A percentile compares a stretch with the other conserved stretches of the same genome.
Conservation (phyloP, 352 stramenopile species). For the Phytopythium montanum region DNA sequence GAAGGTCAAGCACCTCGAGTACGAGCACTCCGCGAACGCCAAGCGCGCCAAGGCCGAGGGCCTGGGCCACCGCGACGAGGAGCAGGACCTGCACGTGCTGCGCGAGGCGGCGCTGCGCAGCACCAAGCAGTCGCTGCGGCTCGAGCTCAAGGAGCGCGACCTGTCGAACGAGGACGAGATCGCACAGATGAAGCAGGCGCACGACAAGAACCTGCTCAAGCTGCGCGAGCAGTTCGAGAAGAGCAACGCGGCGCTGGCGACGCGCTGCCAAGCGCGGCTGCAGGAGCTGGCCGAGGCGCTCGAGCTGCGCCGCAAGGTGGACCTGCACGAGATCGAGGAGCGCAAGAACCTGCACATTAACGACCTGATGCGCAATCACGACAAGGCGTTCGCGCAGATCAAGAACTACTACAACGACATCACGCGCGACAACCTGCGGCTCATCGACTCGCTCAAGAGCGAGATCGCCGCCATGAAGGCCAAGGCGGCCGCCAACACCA, state of each 20-base stretch:
- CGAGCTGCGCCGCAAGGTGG: slow-evolving; percentile 89
- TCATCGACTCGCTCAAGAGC: slow-evolving; percentile 92
- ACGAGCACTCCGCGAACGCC: slow-evolving; percentile 93
- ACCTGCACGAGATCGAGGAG: slow-evolving; percentile 93
- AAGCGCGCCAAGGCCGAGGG: slow-evolving; percentile 79
- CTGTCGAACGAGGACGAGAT: slow-evolving; percentile 88
- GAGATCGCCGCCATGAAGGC: slow-evolving; percentile 93
- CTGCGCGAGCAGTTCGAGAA: slow-evolving; percentile 89
- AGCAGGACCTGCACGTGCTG: slow-evolving; percentile 66
- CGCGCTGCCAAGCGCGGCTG: slow-evolving; percentile 67
- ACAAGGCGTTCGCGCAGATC: slow-evolving; percentile 92
- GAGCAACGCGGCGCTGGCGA: slow-evolving; percentile 72
- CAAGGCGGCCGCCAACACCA: slow-evolving; percentile 88
- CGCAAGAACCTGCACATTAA: slow-evolving; percentile 96
- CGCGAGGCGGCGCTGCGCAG: slow-evolving; percentile 60
- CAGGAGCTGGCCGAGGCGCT: slow-evolving; percentile 79
- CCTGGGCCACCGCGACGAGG: slow-evolving; percentile 64
- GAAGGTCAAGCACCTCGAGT: slow-evolving; percentile 95
- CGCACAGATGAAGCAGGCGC: slow-evolving; percentile 86
- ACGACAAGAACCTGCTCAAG: slow-evolving; percentile 93
- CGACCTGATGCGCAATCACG: slow-evolving; percentile 93
- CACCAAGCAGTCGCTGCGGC: slow-evolving; percentile 69
- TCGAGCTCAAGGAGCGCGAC: slow-evolving; percentile 82
- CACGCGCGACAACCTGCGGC: slow-evolving; percentile 90
- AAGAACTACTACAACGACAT: slow-evolving; percentile 97